Evolutionary conservation across 495 filamentous ascomycete genomes (phyloP), one percentile per base, ranked within the genome.

Genomic region (Geopyxis carbonaria): DNA sequence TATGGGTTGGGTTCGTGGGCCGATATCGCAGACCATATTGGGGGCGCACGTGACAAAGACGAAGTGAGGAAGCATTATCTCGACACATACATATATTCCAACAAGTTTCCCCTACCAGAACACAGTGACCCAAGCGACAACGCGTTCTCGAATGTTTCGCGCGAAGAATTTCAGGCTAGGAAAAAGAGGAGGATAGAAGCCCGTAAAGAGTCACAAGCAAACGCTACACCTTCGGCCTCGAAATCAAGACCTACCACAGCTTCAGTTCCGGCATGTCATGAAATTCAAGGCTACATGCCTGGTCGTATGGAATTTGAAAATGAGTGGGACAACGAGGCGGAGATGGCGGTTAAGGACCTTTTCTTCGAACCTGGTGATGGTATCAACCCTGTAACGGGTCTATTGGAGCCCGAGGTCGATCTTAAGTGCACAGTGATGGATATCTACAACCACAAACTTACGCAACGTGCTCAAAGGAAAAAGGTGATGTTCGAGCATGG

Each of bases 221-320:
- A 80, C 31, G 80, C 81, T 1, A 74, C 81, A 5, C 77, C 84
- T 3, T 68, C 81, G 16, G 79, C 80, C 14, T 86, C 89, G 9
- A 93, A 93, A 59, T 81, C 85, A 55, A 95, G 95, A 52, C 89
- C 89, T 0, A 94, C 86, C 2, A 83, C 86, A 18, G 38, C 38
- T 10, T 84, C 77, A 62, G 81, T 91, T 2, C 89, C 89, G 11
- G 71, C 86, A 20, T 95, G 91, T 57, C 89, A 99, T 59, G 89
- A 99, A 57, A 87, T 99, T 20, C 80, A 91, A 56, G 89, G 89
- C 3, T 99, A 92, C 59, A 99, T 99, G 89, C 89, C 89, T 2
- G 89, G 91, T 24, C 82, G 89, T 14, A 61, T 99, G 42, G 89
- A 99, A 55, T 99, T 95, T 51, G 89, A 99, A 65, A 92, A 81